Base-by-base conservation (phyloP, 805 yeast genomes). In the Kodamaea nitidulidarum region DNA sequence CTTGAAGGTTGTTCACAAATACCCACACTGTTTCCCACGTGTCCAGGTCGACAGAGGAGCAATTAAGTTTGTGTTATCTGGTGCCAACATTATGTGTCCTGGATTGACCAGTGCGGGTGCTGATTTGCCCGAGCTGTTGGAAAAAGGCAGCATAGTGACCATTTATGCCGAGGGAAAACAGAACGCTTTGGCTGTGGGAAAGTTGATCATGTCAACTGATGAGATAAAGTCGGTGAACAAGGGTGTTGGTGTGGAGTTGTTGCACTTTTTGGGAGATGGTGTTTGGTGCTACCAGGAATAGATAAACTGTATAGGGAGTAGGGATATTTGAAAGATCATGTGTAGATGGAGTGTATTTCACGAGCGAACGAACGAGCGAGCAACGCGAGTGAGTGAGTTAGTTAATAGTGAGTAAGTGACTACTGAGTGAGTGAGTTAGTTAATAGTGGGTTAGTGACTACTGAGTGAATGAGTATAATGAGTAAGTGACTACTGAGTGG, bases 81-180 rank as follows among this genome's bases (percentile, higher is more conserved):
- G 97, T 41, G 96, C 97, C 20, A 90, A 90, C 55, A 85, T 90
- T 54, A 90, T 90, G 98, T 90, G 96, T 63, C 96, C 96, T 3
- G 96, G 96, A 14, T 72, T 88, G 47, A 88, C 96, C 0, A 80
- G 93, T 14, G 73, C 82, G 2, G 96, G 96, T 30, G 96, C 95
- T 15, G 63, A 65, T 39, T 67, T 88, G 44, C 96, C 96, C 15
- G 90, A 81, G 16, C 81, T 81, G 21, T 57, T 79, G 42, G 80
- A 75, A 30, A 71, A 77, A 49, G 95, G 75, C 39, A 70, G 81
- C n/a, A 73, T 85, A 20, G 96, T 90, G 33, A 74, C 84, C 7
- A 76, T 91, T 17, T 84, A 81, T 56, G 96, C 97, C 36, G 96
- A 90, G 63, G 96, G 96, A 43, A 91, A 91, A 56, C 95, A 88